Evolutionary conservation across 179 eudicot genomes (phyloP).

Genomic region (Heliamphora pulchella): DNA sequence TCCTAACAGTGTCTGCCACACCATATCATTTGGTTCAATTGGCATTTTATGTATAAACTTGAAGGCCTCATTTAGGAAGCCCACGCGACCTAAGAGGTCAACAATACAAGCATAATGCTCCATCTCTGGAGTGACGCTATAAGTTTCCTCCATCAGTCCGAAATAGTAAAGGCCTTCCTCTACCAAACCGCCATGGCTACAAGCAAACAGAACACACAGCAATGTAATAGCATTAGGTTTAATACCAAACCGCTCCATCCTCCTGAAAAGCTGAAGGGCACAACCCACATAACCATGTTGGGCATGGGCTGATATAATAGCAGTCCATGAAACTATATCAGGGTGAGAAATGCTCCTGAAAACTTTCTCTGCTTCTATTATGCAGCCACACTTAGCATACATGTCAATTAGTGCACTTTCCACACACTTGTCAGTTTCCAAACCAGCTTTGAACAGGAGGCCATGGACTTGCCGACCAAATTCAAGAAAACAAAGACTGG

Average conservation of each 20-base stretch:
- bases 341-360: constrained; percentile 19
- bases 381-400: constrained; percentile 30
- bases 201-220: constrained; percentile 28
- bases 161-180: constrained; percentile 28
- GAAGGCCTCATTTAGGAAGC: constrained; percentile 22
- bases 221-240: constrained; percentile 22
- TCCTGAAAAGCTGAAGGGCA: constrained; percentile 22
- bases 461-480: constrained; percentile 27
- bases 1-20: constrained; percentile 25
- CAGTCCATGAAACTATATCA: constrained; percentile 28
- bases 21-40: constrained; percentile 24
- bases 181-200: constrained; percentile 30
- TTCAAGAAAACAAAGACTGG: constrained; percentile 26
- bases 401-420: constrained; percentile 28
- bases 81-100: constrained; percentile 27
- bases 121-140: constrained; percentile 23
- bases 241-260: constrained; percentile 20
- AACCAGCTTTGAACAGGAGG: constrained; percentile 19
- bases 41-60: constrained; percentile 23
- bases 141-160: constrained; percentile 17
- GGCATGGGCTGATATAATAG: constrained; percentile 22
- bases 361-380: constrained; percentile 17
- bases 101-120: constrained; percentile 29
- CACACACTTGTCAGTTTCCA: constrained; percentile 16
- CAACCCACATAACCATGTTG: constrained; percentile 20